Evolutionary conservation across 2,329 filamentous ascomycete species (phyloP), one percentile per base, ranked within the genome.

Genomic region (Cryphonectria japonica): DNA sequence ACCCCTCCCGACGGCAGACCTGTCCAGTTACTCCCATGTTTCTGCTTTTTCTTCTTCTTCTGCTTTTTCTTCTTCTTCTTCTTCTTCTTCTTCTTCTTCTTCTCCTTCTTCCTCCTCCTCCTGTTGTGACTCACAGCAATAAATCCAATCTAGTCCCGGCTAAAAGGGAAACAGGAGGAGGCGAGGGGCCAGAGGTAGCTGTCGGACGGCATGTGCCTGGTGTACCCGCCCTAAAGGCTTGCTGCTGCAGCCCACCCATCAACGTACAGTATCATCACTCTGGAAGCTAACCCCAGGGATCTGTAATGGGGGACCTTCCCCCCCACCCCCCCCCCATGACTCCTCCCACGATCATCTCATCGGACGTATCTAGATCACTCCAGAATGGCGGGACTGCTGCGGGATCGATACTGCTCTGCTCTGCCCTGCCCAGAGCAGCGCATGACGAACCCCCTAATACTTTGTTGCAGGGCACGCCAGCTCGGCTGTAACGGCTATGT

Each of bases 311-410:
- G 67, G 71, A 54, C 46, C 22, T 2, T 14, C 13, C 2, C 41
- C 41, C 41, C 22, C 26, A 26, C 26, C 26, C 26, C 1, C 26
- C 1, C 3, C 16, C 46, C 22, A 11, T n/a, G 19, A n/a, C 46
- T 50, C 19, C 69, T 65, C 66, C 66, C 62, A 52, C 69, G 69
- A 68, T 67, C 71, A 54, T 71, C 71, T 72, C 60, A 72, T 71
- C 71, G 69, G 57, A 32, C 57, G 66, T 72, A 72, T 72, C 66
- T 70, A 71, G 67, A 71, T 66, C 67, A 22, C 62, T 69, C 70
- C 70, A 72, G 64, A 69, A 59, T 69, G 70, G 64, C 70, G 70
- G 70, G 66, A 66, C 34, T 32, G 6, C 34, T 34, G 59, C 16
- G 59, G 32, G 32, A 39, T 39, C 57, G 34, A n/a, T 32, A 9